Evolutionary conservation across 78 protist species (phyloP).

Genomic region (Parvularia atlantis): DNA sequence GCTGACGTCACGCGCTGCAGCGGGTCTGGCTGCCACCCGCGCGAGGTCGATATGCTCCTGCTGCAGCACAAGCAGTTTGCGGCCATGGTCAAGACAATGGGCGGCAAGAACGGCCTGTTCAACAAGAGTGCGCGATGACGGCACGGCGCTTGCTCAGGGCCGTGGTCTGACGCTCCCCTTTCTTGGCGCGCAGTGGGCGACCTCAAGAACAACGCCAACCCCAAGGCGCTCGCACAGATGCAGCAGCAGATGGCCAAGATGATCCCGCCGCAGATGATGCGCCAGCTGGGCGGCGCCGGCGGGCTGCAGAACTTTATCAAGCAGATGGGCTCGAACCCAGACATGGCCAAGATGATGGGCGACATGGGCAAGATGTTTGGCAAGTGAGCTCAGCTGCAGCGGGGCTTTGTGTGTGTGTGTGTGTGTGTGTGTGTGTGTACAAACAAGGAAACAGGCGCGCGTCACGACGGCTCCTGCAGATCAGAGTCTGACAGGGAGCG

Average conservation of each 20-base stretch:
- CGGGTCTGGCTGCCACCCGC: neutral
- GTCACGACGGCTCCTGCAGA: too few species aligned
- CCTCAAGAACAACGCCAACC: constrained; percentile 14
- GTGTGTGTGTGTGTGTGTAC: too few species aligned
- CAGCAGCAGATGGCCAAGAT: constrained; percentile 46
- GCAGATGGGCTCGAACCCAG: neutral
- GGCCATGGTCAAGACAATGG: constrained; percentile 51
- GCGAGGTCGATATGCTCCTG: neutral
- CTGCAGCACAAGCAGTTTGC: constrained; percentile 37
- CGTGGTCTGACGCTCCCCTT: constrained; percentile 4
- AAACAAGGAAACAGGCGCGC: too few species aligned
- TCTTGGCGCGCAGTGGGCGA: neutral
- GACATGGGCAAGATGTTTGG: too few species aligned
- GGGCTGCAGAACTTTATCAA: constrained; percentile 11
- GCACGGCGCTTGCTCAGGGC: too few species aligned
- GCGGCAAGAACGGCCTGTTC: constrained; percentile 23
- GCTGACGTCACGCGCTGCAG: too few species aligned
- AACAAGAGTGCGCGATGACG: too few species aligned
- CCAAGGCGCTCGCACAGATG: constrained; percentile 31
- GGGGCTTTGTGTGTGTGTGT: too few species aligned
- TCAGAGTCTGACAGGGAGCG: too few species aligned
- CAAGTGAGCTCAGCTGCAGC: too few species aligned
- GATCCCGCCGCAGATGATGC: constrained; percentile 12
- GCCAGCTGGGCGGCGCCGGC: neutral
- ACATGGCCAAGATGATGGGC: neutral